A percentile compares a stretch with the other conserved stretches of the same genome.
phyloP scores from a whole-genome alignment of 2,329 filamentous ascomycete species.

The Fusarium succisae region DNA sequence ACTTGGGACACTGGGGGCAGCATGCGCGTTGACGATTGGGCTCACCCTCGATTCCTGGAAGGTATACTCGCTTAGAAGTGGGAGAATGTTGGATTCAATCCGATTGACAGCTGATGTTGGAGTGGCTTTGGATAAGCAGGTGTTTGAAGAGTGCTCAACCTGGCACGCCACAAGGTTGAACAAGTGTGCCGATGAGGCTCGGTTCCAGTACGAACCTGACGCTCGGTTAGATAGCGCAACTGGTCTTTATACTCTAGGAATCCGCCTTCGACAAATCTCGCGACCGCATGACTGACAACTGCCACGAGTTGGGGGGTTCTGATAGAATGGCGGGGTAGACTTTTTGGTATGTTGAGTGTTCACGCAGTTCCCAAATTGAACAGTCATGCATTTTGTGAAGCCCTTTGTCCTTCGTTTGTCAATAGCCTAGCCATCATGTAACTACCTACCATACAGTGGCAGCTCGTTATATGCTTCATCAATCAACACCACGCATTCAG shows the following conservation, averaged over 20 bases:
- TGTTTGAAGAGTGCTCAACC: constrained; percentile 19
- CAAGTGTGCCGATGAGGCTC: constrained; percentile 1
- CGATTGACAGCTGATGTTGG: constrained; percentile 25
- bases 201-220: constrained; percentile 13
- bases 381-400: background rate
- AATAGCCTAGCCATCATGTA: background rate
- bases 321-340: background rate
- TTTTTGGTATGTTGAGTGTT: background rate
- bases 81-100: constrained; percentile 17
- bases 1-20: constrained; percentile 8
- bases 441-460: background rate
- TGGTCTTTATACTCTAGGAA: background rate
- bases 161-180: constrained; percentile 14
- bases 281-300: background rate
- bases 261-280: constrained; percentile 12
- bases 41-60: constrained; percentile 21
- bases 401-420: background rate
- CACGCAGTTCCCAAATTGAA: background rate
- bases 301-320: background rate
- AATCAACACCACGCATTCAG: background rate
- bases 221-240: background rate
- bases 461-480: no score
- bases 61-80: constrained; percentile 17
- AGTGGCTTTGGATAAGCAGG: constrained; percentile 17
- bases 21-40: constrained; percentile 9